A percentile compares a stretch with the other conserved stretches of the same genome.
phyloP scores from a whole-genome alignment of 108 stramenopile species.

The Bacterosira constricta region DNA sequence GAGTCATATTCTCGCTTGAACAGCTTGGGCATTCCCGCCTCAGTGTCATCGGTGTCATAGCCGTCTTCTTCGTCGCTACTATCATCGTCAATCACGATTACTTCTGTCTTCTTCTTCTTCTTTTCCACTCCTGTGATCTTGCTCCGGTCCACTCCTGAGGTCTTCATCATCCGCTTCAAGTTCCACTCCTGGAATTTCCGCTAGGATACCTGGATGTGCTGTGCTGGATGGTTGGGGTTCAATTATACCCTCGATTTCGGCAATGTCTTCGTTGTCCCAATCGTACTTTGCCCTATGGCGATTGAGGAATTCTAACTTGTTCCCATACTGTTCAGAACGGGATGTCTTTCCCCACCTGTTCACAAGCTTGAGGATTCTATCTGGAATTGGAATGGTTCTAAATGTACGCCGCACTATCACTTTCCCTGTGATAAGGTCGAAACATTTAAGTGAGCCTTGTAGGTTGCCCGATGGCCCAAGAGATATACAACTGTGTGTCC shows the following conservation, averaged over 20 bases:
- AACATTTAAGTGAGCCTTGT: slow-evolving; percentile 10
- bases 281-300: slow-evolving; percentile 2
- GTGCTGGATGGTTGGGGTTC: too few relatives aligned
- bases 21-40: too few relatives aligned
- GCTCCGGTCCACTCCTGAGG: too few relatives aligned
- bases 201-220: not conserved
- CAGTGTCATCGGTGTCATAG: too few relatives aligned
- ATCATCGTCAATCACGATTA: too few relatives aligned
- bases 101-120: too few relatives aligned
- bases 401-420: slow-evolving; percentile 1
- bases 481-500: not conserved
- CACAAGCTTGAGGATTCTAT: slow-evolving; percentile 8
- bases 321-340: too few relatives aligned
- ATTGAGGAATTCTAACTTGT: not conserved
- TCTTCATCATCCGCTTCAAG: too few relatives aligned
- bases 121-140: too few relatives aligned
- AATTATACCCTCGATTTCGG: too few relatives aligned
- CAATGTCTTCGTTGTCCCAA: not conserved
- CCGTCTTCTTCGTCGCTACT: too few relatives aligned
- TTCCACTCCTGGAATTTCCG: not conserved
- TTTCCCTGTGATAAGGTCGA: not conserved
- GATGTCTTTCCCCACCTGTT: not conserved
- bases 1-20: too few relatives aligned
- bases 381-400: slow-evolving; percentile 48
- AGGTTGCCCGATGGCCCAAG: slow-evolving; percentile 21